These are phyloP conservation scores for Leishmania arabica DNA, from an alignment of 208 protist species.

Conservation along the genomic window DNA sequence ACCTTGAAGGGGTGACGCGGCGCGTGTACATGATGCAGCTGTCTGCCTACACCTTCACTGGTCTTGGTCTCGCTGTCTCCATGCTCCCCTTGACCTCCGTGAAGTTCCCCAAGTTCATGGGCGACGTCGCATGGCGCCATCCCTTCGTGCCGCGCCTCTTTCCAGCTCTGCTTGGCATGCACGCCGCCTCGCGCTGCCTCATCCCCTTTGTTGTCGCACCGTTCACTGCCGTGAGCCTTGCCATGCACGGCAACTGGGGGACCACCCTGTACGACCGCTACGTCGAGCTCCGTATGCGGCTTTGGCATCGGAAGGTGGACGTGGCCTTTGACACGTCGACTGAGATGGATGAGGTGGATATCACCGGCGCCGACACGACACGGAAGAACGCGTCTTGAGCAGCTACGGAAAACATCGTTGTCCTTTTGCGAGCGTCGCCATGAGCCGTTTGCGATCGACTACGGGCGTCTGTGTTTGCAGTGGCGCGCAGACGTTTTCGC, in stretches of 20 bases:
- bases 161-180: slow-evolving; percentile 80
- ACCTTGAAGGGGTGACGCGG: slow-evolving; percentile 72
- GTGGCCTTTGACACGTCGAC: slow-evolving; percentile 75
- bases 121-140: slow-evolving; percentile 85
- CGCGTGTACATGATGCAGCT: slow-evolving; percentile 75
- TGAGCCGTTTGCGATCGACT: not conserved
- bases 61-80: slow-evolving; percentile 51
- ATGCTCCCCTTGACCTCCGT: slow-evolving; percentile 71
- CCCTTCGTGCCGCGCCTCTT: slow-evolving; percentile 87
- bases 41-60: slow-evolving; percentile 61
- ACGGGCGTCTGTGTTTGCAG: not conserved
- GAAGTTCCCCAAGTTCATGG: slow-evolving; percentile 89
- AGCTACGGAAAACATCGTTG: not conserved
- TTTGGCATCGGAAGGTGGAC: slow-evolving; percentile 78
- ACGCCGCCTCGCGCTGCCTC: slow-evolving; percentile 77
- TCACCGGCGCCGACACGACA: slow-evolving; percentile 42
- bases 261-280: slow-evolving; percentile 84
- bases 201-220: slow-evolving; percentile 86
- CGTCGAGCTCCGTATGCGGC: slow-evolving; percentile 69
- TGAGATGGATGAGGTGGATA: slow-evolving; percentile 61
- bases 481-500: not conserved
- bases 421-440: not conserved
- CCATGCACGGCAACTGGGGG: slow-evolving; percentile 55
- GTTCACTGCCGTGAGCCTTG: slow-evolving; percentile 64
- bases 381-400: slow-evolving; percentile 11